Evolutionary conservation across 148 eudicot genomes (phyloP).

Genomic region (Nepenthes mirabilis): DNA sequence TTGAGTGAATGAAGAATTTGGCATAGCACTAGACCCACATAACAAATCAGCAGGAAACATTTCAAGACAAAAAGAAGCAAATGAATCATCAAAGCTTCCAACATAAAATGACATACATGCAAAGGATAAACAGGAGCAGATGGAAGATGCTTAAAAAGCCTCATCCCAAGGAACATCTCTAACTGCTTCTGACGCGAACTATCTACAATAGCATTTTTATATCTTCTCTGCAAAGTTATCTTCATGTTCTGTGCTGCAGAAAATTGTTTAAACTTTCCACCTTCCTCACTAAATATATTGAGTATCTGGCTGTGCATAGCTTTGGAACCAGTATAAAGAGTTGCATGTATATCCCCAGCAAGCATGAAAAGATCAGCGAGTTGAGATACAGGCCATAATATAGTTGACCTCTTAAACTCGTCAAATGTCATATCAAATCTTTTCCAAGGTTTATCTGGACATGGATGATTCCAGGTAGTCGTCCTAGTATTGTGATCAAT

Average conservation of each 20-base stretch:
- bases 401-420: conserved; percentile 88
- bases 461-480: conserved; percentile 97
- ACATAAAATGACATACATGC: conserved; percentile 39
- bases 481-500: conserved; percentile 98
- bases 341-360: conserved; percentile 97
- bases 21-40: neutral
- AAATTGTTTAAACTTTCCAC: conserved; percentile 87
- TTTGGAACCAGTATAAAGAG: conserved; percentile 93
- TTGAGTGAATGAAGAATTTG: too few relatives aligned
- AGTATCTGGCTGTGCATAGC: conserved; percentile 99
- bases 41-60: neutral
- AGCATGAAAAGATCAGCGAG: conserved; percentile 76
- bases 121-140: conserved; percentile 56
- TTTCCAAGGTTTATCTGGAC: conserved; percentile 99
- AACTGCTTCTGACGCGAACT: conserved; percentile 95
- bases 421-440: conserved; percentile 97
- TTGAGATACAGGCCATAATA: conserved; percentile 70
- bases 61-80: neutral
- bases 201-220: conserved; percentile 85
- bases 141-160: conserved; percentile 91
- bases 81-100: conserved; percentile 1
- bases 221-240: conserved; percentile 85
- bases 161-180: conserved; percentile 83
- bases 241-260: conserved; percentile 97
- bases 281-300: conserved; percentile 80